Evolutionary conservation across 2,329 filamentous ascomycete species (phyloP).

Genomic region (Pyricularia sp.): DNA sequence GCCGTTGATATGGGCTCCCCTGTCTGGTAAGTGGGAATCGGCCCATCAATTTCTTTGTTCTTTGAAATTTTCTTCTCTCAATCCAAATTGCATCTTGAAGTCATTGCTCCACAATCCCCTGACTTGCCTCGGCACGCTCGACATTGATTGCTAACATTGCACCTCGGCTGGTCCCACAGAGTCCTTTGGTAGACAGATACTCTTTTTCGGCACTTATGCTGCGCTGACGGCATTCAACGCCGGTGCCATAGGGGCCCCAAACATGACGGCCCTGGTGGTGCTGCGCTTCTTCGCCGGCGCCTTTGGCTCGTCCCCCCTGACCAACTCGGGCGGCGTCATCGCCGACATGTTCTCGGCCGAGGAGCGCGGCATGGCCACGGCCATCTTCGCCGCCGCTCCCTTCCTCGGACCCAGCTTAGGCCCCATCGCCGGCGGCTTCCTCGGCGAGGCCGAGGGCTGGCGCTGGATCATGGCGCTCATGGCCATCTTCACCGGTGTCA

Average conservation of each 20-base stretch:
- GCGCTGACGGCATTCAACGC: slow-evolving; percentile 52
- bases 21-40: slow-evolving; percentile 22
- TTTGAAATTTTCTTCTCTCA: too few relatives aligned
- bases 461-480: slow-evolving; percentile 61
- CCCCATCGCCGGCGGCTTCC: slow-evolving; percentile 59
- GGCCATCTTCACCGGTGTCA: slow-evolving; percentile 51
- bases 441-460: slow-evolving; percentile 56
- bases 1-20: slow-evolving; percentile 48
- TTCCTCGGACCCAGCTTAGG: slow-evolving; percentile 56
- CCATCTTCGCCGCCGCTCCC: slow-evolving; percentile 55
- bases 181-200: slow-evolving; percentile 47
- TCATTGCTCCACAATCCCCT: background rate
- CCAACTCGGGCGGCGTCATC: slow-evolving; percentile 53
- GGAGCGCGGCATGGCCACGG: slow-evolving; percentile 47
- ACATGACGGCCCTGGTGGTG: slow-evolving; percentile 49
- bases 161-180: slow-evolving; percentile 26
- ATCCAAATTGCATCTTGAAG: background rate
- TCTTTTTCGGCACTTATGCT: slow-evolving; percentile 49
- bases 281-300: slow-evolving; percentile 55
- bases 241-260: slow-evolving; percentile 46
- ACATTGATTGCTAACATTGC: background rate
- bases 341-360: slow-evolving; percentile 48
- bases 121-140: too few relatives aligned
- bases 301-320: slow-evolving; percentile 53
- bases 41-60: too few relatives aligned